Base-by-base conservation (phyloP, 1,139 yeast species). In the Yamadazyma sp. region DNA sequence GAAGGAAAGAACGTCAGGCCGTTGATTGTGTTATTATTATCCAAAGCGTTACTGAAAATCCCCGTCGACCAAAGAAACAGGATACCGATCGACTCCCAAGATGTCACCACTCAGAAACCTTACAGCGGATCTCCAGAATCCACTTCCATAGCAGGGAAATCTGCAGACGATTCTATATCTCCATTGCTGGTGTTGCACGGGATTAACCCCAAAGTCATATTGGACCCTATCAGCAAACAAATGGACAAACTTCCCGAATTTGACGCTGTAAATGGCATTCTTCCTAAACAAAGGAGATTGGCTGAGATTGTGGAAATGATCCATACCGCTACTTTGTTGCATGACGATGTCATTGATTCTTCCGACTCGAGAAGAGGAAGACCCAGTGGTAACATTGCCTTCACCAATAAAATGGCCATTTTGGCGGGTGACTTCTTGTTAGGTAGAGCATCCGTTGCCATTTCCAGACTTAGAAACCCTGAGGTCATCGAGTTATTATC, bases 241-340 rank as follows among this genome's bases (percentile, higher is more conserved):
- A 86, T 87, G 76, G 86, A 81, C 50, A 72, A 79, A 33, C 69
- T 86, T 45, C 87, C 91, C 0, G 66, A 69, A 55, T 79, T 75
- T 50, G 88, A 82, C 54, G 56, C 69, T 5, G 63, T 66, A 23
- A 78, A 75, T 51, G 92, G 92, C 0, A 88, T 92, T 38, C 69
- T 91, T 44, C 98, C 98, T 34, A 89, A 92, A 51, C 99, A 92
- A 64, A 75, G 98, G 49, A 76, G 98, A 42, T 72, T 92, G 44
- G 98, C 98, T 0, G 98, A 92, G 64, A 91, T 92, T 53, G 96
- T 92, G 10, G 99, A 92, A 63, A 88, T 92, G 96, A 92, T 92
- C 48, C 98, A 92, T 61, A 92, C 98, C 1, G 98, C 98, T 2
- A 85, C 95, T n/a, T 67, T 92, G 47, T 74, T 92, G 39, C 99